Percentiles rank a stretch among this genome's conserved stretches.
phyloP scores from a whole-genome alignment of 257 asterid genomes.

The Plantago major region DNA sequence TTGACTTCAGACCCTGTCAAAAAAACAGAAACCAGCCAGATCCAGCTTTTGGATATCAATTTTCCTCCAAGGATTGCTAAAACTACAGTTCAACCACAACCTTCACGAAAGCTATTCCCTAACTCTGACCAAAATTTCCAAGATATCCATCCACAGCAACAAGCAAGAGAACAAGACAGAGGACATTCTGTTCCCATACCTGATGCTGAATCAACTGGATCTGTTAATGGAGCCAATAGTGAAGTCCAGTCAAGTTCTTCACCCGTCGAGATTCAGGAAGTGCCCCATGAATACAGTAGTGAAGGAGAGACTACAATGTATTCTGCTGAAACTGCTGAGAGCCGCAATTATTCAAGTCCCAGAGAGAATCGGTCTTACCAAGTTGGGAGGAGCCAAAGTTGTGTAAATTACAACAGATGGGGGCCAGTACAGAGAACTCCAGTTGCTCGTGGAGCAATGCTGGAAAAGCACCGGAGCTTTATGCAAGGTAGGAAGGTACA shows the following conservation, averaged over 20 bases:
- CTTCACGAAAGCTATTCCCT: conserved; percentile 31
- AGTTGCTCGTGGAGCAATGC: conserved; percentile 50
- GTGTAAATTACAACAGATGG: conserved; percentile 82
- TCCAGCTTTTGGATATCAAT: conserved; percentile 83
- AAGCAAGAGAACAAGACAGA: conserved; percentile 24
- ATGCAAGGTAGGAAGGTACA: conserved; percentile 66
- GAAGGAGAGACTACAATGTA: conserved; percentile 99
- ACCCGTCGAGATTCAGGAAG: conserved; percentile 37
- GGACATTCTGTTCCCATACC: conserved; percentile 32
- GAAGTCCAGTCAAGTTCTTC: conserved; percentile 65
- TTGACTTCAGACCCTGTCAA: conserved; percentile 45
- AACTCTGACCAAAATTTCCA: conserved; percentile 37
- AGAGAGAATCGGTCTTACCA: conserved; percentile 49
- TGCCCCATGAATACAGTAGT: conserved; percentile 62
- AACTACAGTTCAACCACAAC: conserved; percentile 37
- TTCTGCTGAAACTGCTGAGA: conserved; percentile 98
- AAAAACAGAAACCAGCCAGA: conserved; percentile 49
- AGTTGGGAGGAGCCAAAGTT: conserved; percentile 93
- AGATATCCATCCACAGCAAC: conserved; percentile 21
- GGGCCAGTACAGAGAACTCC: conserved; percentile 51
- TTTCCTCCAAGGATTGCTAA: conserved; percentile 66
- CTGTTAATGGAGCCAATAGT: conserved; percentile 69
- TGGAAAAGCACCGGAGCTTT: conserved; percentile 64
- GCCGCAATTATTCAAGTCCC: conserved; percentile 78
- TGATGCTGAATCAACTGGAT: conserved; percentile 80